phyloP scores from a whole-genome alignment of 2,329 filamentous ascomycete species.

The Leptographium flavum region DNA sequence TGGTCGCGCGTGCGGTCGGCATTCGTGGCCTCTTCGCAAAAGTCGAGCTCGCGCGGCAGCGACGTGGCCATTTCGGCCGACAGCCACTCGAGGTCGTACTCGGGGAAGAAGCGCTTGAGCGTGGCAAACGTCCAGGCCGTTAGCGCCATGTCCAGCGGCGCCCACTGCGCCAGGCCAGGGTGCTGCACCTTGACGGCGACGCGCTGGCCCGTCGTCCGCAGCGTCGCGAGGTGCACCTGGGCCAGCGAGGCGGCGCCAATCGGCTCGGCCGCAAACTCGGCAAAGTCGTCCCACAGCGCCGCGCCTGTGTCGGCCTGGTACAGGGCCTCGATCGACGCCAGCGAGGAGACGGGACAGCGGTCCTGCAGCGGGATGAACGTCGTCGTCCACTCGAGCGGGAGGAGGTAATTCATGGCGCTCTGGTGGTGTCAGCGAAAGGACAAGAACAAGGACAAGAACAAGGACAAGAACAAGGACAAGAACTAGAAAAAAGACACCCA shows the following conservation, averaged over 20 bases:
- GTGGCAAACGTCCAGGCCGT: conserved; percentile 83
- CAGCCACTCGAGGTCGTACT: conserved; percentile 95
- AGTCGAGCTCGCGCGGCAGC: conserved; percentile 83
- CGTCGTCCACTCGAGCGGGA: conserved; percentile 83
- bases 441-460: not conserved
- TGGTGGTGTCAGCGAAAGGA: conserved; percentile 18
- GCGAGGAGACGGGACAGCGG: conserved; percentile 83
- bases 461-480: not conserved
- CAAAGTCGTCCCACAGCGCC: conserved; percentile 69
- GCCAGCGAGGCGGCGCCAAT: conserved; percentile 90
- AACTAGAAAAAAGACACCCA: conserved; percentile 19
- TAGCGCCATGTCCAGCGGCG: conserved; percentile 70
- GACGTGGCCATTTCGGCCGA: conserved; percentile 86
- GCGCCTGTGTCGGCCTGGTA: conserved; percentile 71
- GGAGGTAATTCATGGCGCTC: conserved; percentile 90
- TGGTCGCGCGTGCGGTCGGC: conserved; percentile 66
- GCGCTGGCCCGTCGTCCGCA: conserved; percentile 68
- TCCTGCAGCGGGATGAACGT: conserved; percentile 96
- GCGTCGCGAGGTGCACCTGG: conserved; percentile 78
- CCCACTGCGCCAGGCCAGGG: conserved; percentile 78
- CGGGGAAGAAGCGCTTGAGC: conserved; percentile 85
- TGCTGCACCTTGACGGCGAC: conserved; percentile 98
- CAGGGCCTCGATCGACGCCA: conserved; percentile 76
- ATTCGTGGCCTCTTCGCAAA: conserved; percentile 72
- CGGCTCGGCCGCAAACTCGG: conserved; percentile 63